These are phyloP conservation scores for Pestalotiopsis sp. DNA, from an alignment of 2,329 filamentous ascomycete genomes.

Conservation along the genomic window DNA sequence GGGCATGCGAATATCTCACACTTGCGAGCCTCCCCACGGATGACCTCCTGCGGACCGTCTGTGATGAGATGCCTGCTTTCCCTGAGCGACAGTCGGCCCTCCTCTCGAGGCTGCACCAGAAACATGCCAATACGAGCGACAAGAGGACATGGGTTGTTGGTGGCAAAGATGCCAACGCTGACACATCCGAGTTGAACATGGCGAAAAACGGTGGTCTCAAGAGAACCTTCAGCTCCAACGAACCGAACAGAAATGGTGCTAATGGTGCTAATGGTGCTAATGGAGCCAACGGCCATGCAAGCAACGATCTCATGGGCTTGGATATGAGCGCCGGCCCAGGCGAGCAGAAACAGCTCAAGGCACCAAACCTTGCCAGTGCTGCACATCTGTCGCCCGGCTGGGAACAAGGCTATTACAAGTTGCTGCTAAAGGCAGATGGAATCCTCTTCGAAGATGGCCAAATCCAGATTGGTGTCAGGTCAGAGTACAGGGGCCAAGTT, in stretches of 20 bases:
- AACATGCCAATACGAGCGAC: conserved; percentile 89
- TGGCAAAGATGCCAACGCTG: conserved; percentile 89
- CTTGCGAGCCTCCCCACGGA: conserved; percentile 86
- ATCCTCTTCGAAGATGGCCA: conserved; percentile 94
- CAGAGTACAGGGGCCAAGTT: conserved; percentile 93
- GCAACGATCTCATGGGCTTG: conserved; percentile 76
- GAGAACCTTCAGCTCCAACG: conserved; percentile 75
- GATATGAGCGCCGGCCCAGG: conserved; percentile 70
- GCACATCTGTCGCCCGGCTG: conserved; percentile 93
- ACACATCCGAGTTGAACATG: conserved; percentile 77
- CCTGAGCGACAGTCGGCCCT: conserved; percentile 92
- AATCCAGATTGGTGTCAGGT: conserved; percentile 87
- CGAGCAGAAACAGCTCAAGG: conserved; percentile 61
- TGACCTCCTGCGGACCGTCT: conserved; percentile 88
- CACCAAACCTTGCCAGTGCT: conserved; percentile 87
- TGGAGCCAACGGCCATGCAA: conserved; percentile 49
- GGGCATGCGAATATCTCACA: conserved; percentile 92
- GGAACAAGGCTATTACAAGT: conserved; percentile 84
- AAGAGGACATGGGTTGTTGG: conserved; percentile 98
- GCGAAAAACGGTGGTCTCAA: conserved; percentile 82
- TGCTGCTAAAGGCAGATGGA: conserved; percentile 81
- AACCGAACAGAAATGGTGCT: conserved; percentile 51
- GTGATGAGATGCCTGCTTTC: conserved; percentile 98
- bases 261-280: conserved; percentile 48
- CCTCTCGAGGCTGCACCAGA: conserved; percentile 90